These are phyloP conservation scores for Sphagnum magellanicum DNA, from an alignment of 228 moss, liverwort and hornwort genomes.

Conservation along the genomic window DNA sequence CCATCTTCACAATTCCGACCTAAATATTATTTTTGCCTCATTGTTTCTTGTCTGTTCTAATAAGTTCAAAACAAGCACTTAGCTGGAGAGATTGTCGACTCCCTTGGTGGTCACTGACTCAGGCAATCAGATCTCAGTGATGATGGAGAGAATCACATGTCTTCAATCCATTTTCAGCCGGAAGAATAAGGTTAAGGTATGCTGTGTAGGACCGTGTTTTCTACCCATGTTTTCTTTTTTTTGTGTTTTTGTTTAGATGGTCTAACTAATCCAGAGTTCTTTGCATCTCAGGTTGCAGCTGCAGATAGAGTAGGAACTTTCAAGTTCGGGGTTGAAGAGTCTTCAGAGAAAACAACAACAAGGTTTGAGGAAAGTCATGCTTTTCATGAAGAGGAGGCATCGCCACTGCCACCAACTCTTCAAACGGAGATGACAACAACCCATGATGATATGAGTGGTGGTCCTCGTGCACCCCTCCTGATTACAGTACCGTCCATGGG, in stretches of 20 bases:
- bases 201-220: not conserved
- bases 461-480: constrained; percentile 14
- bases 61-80: not conserved
- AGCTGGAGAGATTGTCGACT: constrained; percentile 21
- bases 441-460: constrained; percentile 15
- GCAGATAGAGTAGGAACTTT: constrained; percentile 3
- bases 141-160: constrained; percentile 61
- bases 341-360: constrained; percentile 4
- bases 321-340: constrained; percentile 14
- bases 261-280: too few relatives aligned
- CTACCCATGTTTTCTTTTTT: not conserved
- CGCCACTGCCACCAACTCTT: not conserved
- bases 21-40: not conserved
- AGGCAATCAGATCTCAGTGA: constrained; percentile 3
- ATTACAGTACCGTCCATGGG: constrained; percentile 29
- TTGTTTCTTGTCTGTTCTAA: not conserved
- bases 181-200: constrained; percentile 59
- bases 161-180: constrained; percentile 66
- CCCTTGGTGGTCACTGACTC: constrained; percentile 12
- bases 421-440: constrained; percentile 9
- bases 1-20: not conserved
- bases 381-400: constrained; percentile 13
- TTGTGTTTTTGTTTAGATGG: not conserved
- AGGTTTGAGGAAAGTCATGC: not conserved
- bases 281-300: not conserved